These are phyloP conservation scores for Lactarius hengduanensis DNA, from an alignment of 768 basidiomycete species.

Conservation along the genomic window DNA sequence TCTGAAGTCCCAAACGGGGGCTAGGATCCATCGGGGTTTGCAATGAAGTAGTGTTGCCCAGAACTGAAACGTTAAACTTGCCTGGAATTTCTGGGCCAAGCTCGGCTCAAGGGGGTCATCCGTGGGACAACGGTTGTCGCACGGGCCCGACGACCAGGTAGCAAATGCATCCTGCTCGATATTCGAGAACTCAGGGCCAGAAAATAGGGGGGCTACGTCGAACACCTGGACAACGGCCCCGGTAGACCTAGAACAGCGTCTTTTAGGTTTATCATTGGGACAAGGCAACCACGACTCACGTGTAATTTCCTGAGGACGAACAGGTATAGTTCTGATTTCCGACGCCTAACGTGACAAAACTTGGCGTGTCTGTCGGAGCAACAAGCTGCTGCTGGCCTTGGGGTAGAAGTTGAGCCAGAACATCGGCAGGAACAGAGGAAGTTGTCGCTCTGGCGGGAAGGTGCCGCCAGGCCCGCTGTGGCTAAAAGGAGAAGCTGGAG, in stretches of 20 bases:
- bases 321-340: slow-evolving; percentile 20
- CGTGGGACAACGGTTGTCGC: too few relatives aligned
- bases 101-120: background rate
- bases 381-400: background rate
- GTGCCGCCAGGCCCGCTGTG: background rate
- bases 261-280: background rate
- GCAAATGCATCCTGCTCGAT: background rate
- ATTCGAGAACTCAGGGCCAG: background rate
- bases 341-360: background rate
- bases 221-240: background rate
- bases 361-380: background rate
- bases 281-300: background rate
- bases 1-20: background rate
- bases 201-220: background rate
- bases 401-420: background rate
- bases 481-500: background rate
- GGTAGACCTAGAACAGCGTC: background rate
- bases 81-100: background rate
- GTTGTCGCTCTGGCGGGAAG: background rate
- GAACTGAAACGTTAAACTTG: background rate
- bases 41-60: background rate
- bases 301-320: background rate
- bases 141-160: background rate
- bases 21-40: background rate
- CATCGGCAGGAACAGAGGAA: background rate